phyloP scores from a whole-genome alignment of 164 flowering plant genomes.

The Pachysandra terminalis region DNA sequence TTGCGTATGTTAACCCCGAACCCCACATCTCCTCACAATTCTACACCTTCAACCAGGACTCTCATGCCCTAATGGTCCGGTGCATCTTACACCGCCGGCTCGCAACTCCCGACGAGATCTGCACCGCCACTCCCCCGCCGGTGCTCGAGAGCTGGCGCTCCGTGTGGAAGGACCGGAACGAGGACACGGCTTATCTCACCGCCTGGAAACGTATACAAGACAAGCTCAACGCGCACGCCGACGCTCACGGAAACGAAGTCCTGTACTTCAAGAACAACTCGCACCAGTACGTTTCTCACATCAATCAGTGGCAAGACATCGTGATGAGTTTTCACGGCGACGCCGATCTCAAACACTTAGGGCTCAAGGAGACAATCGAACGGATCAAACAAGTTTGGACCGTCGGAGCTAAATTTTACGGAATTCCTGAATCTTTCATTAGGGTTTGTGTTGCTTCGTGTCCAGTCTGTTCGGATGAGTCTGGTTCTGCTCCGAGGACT shows the following conservation, averaged over 20 bases:
- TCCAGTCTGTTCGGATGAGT: conserved; percentile 53
- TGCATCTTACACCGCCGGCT: conserved; percentile 62
- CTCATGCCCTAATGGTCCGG: conserved; percentile 79
- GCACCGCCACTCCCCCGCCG: conserved; percentile 58
- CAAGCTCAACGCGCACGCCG: conserved; percentile 64
- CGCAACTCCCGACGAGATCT: conserved; percentile 79
- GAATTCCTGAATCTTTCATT: conserved; percentile 90
- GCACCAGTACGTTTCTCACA: conserved; percentile 76
- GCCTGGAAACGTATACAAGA: conserved; percentile 99
- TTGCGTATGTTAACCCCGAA: conserved; percentile 54
- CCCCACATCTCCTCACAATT: conserved; percentile 90
- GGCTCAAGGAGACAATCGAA: conserved; percentile 81
- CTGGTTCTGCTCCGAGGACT: conserved; percentile 36
- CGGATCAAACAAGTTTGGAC: conserved; percentile 94
- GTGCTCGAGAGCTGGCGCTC: conserved; percentile 86
- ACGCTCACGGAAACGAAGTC: conserved; percentile 44
- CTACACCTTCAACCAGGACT: conserved; percentile 83
- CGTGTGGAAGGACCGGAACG: conserved; percentile 98
- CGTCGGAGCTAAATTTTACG: conserved; percentile 94
- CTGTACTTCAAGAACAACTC: conserved; percentile 82
- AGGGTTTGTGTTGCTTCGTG: conserved; percentile 83
- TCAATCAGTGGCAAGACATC: conserved; percentile 88
- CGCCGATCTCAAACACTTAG: conserved; percentile 74
- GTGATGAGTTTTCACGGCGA: conserved; percentile 72
- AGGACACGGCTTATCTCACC: conserved; percentile 88